Conservation (phyloP, 1,139 yeast genomes). For the Saccharomycopsis phalli region DNA sequence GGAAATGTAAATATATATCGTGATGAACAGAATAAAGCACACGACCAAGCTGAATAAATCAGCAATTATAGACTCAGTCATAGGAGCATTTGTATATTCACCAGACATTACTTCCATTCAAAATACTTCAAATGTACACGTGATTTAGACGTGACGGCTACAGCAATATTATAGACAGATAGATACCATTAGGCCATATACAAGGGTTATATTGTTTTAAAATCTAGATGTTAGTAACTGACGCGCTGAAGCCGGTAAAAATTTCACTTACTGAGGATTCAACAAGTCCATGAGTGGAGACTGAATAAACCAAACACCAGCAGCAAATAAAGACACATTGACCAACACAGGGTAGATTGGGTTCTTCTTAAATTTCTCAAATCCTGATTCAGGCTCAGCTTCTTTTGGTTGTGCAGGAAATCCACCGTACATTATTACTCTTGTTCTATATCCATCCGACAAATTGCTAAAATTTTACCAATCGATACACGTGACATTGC, state of each 20-base stretch:
- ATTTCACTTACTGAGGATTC: slow-evolving; percentile 48
- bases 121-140: no score
- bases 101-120: no score
- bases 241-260: not conserved
- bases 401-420: slow-evolving; percentile 22
- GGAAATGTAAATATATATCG: slow-evolving; percentile 4
- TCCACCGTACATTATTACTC: slow-evolving; percentile 15
- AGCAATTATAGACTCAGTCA: slow-evolving; percentile 9
- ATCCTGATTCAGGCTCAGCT: slow-evolving; percentile 28
- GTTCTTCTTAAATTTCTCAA: slow-evolving; percentile 46
- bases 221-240: slow-evolving; percentile 5
- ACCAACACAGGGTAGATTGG: slow-evolving; percentile 59
- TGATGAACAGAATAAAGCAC: slow-evolving; percentile 1
- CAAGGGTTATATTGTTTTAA: no score
- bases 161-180: no score
- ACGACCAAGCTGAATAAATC: slow-evolving; percentile 7
- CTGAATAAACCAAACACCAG: slow-evolving; percentile 68
- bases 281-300: slow-evolving; percentile 74
- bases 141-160: no score
- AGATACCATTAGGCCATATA: no score
- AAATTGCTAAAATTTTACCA: slow-evolving; percentile 6
- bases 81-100: no score
- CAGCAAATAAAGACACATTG: slow-evolving; percentile 54
- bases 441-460: slow-evolving; percentile 1
- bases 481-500: no score